These are phyloP conservation scores for Phytomonas francai DNA, from an alignment of 208 protist species.

Conservation along the genomic window DNA sequence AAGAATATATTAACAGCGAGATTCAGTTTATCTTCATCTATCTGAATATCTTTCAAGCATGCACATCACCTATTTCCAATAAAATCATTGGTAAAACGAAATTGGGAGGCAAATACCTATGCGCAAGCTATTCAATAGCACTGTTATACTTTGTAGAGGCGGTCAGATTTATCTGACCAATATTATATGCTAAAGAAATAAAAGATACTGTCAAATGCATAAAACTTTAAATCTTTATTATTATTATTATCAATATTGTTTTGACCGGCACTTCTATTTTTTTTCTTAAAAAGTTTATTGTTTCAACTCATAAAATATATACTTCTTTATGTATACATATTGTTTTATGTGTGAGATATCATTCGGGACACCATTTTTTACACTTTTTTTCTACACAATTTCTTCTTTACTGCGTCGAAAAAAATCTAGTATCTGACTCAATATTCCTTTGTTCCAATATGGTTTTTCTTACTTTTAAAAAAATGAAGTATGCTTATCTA, in stretches of 20 bases:
- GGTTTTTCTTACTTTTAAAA: slow-evolving; percentile 13
- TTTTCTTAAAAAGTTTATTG: neutral
- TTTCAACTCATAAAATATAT: neutral
- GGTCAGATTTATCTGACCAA: neutral
- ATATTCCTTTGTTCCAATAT: slow-evolving; percentile 12
- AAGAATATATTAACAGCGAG: neutral
- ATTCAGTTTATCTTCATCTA: neutral
- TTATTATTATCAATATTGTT: neutral
- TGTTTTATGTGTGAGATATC: neutral
- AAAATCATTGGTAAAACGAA: neutral
- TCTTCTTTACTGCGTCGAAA: neutral
- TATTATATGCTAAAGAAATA: neutral
- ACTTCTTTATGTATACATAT: neutral
- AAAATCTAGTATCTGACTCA: neutral
- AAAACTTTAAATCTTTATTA: neutral
- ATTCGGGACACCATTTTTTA: too few species aligned
- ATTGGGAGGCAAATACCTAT: neutral
- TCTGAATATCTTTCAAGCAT: neutral
- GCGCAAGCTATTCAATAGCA: neutral
- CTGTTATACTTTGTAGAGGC: neutral
- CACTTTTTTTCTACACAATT: slow-evolving; percentile 7
- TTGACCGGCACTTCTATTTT: neutral
- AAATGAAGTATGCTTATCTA: slow-evolving; percentile 1
- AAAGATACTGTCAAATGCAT: neutral
- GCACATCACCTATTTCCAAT: neutral